Conservation (phyloP, 73 alveolate genomes). For the Effrenium voratum region DNA sequence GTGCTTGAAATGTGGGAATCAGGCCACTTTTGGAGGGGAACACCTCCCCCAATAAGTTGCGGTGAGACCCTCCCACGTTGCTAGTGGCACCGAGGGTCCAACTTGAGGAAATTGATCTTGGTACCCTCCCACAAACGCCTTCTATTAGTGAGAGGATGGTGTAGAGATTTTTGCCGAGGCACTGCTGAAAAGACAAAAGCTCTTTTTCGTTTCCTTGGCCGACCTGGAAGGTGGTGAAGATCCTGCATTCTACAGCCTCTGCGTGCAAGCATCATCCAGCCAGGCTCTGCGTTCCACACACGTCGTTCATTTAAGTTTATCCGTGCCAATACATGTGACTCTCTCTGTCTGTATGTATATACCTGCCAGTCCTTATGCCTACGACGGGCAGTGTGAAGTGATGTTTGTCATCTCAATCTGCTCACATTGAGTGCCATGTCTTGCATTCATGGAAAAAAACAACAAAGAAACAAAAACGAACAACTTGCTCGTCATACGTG, state of each 20-base stretch:
- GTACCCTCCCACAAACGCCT: no score
- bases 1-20: background rate
- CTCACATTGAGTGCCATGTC: background rate
- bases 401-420: background rate
- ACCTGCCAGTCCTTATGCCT: background rate
- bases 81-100: no score
- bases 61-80: no score
- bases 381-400: background rate
- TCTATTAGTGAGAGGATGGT: no score
- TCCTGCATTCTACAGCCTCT: conserved; percentile 26
- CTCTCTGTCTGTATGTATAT: background rate
- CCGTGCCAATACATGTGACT: background rate
- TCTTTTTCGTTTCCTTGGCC: background rate
- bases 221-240: conserved; percentile 24
- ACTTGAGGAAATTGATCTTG: no score
- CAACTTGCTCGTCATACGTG: background rate
- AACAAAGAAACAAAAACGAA: background rate
- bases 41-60: no score
- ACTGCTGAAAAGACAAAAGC: no score
- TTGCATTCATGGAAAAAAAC: background rate
- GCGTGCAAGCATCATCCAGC: conserved; percentile 30
- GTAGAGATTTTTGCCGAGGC: no score
- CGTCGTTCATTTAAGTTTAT: background rate
- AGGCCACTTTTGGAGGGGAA: no score
- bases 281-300: no score